phyloP scores from a whole-genome alignment of 2,329 filamentous ascomycete species.

The Trichoderma atrobrunneum region DNA sequence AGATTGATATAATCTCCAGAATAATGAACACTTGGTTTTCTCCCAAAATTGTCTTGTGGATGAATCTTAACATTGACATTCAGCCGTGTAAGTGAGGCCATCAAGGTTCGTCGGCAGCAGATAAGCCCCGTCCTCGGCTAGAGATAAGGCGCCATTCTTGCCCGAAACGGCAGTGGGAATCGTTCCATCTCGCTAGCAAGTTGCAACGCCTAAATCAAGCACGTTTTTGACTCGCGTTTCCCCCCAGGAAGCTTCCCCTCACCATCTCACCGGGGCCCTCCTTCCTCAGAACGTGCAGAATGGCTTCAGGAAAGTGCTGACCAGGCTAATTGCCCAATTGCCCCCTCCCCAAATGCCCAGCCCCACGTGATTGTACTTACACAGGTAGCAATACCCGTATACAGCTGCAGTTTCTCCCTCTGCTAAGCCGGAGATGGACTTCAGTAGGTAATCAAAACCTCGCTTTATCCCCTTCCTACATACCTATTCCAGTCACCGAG shows the following conservation, averaged over 20 bases:
- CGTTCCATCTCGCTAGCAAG: not conserved
- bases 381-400: not conserved
- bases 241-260: not conserved
- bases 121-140: not conserved
- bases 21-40: not conserved
- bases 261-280: not conserved
- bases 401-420: not conserved
- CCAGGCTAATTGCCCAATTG: not conserved
- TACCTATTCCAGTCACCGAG: not conserved
- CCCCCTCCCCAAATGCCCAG: not conserved
- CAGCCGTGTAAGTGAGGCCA: not conserved
- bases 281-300: not conserved
- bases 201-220: not conserved
- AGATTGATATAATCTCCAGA: not conserved
- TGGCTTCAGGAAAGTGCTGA: not conserved
- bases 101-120: conserved; percentile 6
- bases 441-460: not conserved
- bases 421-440: not conserved
- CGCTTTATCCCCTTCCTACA: not conserved
- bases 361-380: not conserved
- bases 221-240: not conserved
- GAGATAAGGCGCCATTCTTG: not conserved
- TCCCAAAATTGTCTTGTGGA: not conserved
- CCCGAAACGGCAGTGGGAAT: not conserved
- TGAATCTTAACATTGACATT: not conserved